phyloP scores from a whole-genome alignment of 129 eudicot species.

The Flaveria robusta region DNA sequence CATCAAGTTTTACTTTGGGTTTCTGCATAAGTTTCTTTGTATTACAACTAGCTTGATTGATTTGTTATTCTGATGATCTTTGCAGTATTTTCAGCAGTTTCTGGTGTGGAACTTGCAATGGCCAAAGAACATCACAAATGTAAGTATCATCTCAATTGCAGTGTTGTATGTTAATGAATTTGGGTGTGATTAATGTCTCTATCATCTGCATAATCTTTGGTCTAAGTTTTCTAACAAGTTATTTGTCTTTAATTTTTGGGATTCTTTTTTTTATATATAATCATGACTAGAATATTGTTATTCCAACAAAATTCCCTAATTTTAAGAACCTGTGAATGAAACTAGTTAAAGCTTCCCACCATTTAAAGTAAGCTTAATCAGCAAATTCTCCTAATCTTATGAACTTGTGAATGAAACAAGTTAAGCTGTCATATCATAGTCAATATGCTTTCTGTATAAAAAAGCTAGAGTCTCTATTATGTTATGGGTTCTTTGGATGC shows the following conservation, averaged over 20 bases:
- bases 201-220: conserved; percentile 9
- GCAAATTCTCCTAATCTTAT: neutral
- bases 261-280: neutral
- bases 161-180: conserved; percentile 3
- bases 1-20: too few relatives aligned
- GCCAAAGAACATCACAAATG: conserved; percentile 91
- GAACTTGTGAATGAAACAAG: conserved; percentile 24
- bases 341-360: conserved; percentile 24
- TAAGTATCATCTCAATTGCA: conserved; percentile 27
- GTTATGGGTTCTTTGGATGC: neutral
- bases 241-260: conserved; percentile 20
- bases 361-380: neutral
- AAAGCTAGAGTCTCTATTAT: too few relatives aligned
- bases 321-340: conserved; percentile 2
- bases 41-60: conserved; percentile 16
- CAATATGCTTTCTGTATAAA: neutral
- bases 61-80: conserved; percentile 15
- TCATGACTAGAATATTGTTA: conserved; percentile 15
- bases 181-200: conserved; percentile 1
- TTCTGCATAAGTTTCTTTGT: neutral
- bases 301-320: neutral
- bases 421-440: conserved; percentile 4
- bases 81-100: conserved; percentile 94
- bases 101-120: conserved; percentile 87
- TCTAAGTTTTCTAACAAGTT: conserved; percentile 1